Base-by-base conservation (phyloP, 177 flowering plant species). In the Vitis hybrid region DNA sequence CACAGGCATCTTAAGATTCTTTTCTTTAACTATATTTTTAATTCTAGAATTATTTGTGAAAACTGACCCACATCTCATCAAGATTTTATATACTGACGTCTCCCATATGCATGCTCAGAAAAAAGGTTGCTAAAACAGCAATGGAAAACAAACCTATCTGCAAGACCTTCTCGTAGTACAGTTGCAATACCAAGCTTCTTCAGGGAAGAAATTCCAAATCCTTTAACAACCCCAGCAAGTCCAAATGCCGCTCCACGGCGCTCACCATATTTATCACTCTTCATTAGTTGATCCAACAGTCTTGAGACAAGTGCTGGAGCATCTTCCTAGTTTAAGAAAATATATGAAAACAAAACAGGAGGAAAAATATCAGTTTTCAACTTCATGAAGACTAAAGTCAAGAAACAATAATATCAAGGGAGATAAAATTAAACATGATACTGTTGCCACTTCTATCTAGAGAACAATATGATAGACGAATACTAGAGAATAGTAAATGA, bases 221-320 rank as follows among this genome's bases (percentile, higher is more conserved):
- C 99, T 82, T 90, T 91, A 18, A 85, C 93, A 12, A 87, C 87
- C 62, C 99, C 99, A 72, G 99, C 97, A 72, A 94, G 91, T 71
- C 98, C 99, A 88, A 96, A 96, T 56, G 99, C 99, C 35, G 99
- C 99, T 71, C 99, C 99, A 73, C 99, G 95, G 12, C 99, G 95
- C 64, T 96, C 98, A 24, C 99, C 99, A 84, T 96, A 96, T 75
- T 87, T 96, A 46, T 96, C 98, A 82, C 97, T 90, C 75, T 83
- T 88, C 97, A 96, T 88, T 75, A 96, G 80, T 67, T 88, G 90
- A 80, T 87, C 81, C 81, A 96, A 72, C 65, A 96, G 84, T 73
- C 88, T 82, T 52, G 95, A 85, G 64, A 92, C 84, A 70, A 96
- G 97, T 55, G 80, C 83, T 46, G 84, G 83, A 62, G 85, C 99